These are phyloP conservation scores for Pseudonitzschia pungens DNA, from an alignment of 108 stramenopile species.

Conservation along the genomic window DNA sequence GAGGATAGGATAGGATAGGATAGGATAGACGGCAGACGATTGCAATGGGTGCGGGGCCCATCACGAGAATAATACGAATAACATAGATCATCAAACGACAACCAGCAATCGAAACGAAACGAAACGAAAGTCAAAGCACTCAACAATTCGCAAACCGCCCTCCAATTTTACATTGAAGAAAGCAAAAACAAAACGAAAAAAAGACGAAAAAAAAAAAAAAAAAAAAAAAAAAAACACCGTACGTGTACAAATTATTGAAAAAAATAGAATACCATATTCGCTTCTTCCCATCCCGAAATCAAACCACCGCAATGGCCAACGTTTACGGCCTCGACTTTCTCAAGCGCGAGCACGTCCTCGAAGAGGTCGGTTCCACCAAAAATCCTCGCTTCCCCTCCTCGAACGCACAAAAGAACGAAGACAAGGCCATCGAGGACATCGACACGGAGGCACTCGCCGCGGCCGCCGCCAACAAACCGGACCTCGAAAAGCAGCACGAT, in stretches of 20 bases:
- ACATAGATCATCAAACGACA: too few relatives aligned
- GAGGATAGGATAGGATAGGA: too few relatives aligned
- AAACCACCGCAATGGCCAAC: not conserved
- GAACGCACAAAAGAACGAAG: not conserved
- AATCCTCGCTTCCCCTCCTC: not conserved
- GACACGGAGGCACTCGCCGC: conserved; percentile 29
- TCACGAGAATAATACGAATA: too few relatives aligned
- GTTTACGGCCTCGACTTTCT: conserved; percentile 77
- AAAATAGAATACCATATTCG: too few relatives aligned
- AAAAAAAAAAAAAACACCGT: too few relatives aligned
- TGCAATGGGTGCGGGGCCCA: too few relatives aligned
- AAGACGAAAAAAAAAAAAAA: too few relatives aligned
- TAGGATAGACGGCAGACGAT: too few relatives aligned
- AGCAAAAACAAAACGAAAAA: too few relatives aligned
- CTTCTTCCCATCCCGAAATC: not conserved
- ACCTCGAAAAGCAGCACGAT: conserved; percentile 82
- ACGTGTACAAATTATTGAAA: too few relatives aligned
- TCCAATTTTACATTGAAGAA: not conserved
- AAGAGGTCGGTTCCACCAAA: conserved; percentile 22
- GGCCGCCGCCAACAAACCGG: conserved; percentile 60
- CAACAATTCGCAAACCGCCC: not conserved
- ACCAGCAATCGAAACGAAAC: too few relatives aligned
- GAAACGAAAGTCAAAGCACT: too few relatives aligned
- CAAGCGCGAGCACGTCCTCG: conserved; percentile 52
- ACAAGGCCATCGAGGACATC: not conserved